These are phyloP conservation scores for Neonectria coccinea DNA, from an alignment of 2,329 filamentous ascomycete genomes.

Conservation along the genomic window DNA sequence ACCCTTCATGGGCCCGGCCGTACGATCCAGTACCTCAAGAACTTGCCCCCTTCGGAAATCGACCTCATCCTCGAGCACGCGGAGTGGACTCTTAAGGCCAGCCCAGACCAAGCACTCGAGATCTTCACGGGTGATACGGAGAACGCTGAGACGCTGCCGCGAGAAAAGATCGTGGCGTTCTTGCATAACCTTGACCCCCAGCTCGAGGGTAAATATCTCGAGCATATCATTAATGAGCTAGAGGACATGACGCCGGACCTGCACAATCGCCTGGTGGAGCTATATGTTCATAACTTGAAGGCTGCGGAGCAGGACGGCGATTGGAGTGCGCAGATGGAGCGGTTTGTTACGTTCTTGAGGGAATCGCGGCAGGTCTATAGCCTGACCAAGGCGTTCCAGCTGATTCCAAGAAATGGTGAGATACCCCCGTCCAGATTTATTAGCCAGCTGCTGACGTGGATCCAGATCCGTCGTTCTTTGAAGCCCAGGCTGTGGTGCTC, in stretches of 20 bases:
- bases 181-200: constrained; percentile 75
- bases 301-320: constrained; percentile 57
- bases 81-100: constrained; percentile 82
- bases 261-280: constrained; percentile 84
- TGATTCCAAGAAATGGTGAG: constrained; percentile 84
- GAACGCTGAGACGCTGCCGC: constrained; percentile 90
- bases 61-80: constrained; percentile 93
- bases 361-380: constrained; percentile 82
- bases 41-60: constrained; percentile 85
- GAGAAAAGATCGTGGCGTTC: constrained; percentile 80
- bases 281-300: constrained; percentile 71
- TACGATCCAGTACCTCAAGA: constrained; percentile 91
- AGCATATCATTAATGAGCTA: constrained; percentile 90
- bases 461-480: constrained; percentile 86
- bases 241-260: constrained; percentile 87
- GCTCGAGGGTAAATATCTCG: constrained; percentile 85
- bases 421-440: not conserved
- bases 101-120: constrained; percentile 85
- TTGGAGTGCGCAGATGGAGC: constrained; percentile 70
- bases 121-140: constrained; percentile 93
- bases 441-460: constrained; percentile 24
- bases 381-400: constrained; percentile 78
- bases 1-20: constrained; percentile 82
- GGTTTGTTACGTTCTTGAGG: constrained; percentile 80
- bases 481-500: constrained; percentile 88